Evolutionary conservation across 495 filamentous ascomycete species (phyloP).

Genomic region (Aspergillus cavernicola): DNA sequence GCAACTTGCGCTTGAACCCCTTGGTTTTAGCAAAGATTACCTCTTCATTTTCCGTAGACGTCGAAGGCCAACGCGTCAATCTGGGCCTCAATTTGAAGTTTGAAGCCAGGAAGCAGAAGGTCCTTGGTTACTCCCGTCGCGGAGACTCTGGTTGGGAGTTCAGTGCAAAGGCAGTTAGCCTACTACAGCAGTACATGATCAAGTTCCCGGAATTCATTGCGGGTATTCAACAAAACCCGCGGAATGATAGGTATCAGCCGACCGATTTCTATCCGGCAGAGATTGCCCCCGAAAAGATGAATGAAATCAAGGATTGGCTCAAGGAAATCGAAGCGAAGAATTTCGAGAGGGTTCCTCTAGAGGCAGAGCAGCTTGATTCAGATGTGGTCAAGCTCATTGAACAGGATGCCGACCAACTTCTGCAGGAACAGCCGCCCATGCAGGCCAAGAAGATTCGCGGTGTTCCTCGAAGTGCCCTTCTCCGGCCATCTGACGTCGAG

Average conservation of each 20-base stretch:
- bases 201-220: constrained; percentile 94
- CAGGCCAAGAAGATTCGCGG: constrained; percentile 57
- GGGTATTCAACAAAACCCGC: constrained; percentile 72
- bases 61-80: constrained; percentile 75
- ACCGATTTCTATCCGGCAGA: constrained; percentile 82
- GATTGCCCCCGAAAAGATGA: constrained; percentile 56
- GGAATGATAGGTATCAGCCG: constrained; percentile 69
- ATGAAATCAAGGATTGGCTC: constrained; percentile 88
- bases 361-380: constrained; percentile 93
- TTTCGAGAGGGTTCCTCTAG: constrained; percentile 89
- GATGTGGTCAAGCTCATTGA: constrained; percentile 82
- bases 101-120: constrained; percentile 90
- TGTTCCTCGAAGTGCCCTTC: constrained; percentile 79
- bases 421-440: constrained; percentile 49
- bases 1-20: constrained; percentile 73
- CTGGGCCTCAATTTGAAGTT: constrained; percentile 96
- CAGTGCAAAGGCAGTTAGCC: constrained; percentile 72
- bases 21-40: constrained; percentile 94
- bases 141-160: constrained; percentile 90
- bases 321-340: constrained; percentile 84
- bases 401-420: constrained; percentile 60
- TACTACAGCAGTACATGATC: constrained; percentile 85
- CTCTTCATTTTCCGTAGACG: constrained; percentile 80
- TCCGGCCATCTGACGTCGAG: constrained; percentile 89
- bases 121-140: constrained; percentile 90